These are phyloP conservation scores for Chalciporus chontae DNA, from an alignment of 768 basidiomycete genomes.

Conservation along the genomic window DNA sequence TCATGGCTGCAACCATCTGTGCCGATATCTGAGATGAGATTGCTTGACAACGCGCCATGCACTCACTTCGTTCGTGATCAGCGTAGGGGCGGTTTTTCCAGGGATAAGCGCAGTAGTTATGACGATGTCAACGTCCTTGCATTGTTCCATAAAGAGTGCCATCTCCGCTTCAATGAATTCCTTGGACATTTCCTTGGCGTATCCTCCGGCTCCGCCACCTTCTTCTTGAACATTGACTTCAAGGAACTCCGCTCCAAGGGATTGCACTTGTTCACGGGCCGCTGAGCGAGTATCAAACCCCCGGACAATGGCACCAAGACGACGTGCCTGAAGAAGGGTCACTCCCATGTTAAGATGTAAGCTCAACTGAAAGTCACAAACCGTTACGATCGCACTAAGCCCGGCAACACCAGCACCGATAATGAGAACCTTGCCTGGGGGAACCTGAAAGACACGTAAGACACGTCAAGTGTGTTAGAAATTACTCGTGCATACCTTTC, in stretches of 20 bases:
- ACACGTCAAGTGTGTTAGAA: slow-evolving; percentile 2
- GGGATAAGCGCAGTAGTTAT: slow-evolving; percentile 87
- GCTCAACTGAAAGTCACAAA: slow-evolving; percentile 27
- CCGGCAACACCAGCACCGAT: slow-evolving; percentile 91
- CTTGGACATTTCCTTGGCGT: slow-evolving; percentile 89
- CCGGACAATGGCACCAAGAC: slow-evolving; percentile 84
- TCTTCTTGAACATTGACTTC: slow-evolving; percentile 79
- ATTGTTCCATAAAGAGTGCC: slow-evolving; percentile 84
- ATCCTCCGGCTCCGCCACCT: slow-evolving; percentile 78
- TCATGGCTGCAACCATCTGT: slow-evolving; percentile 85
- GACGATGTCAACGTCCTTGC: slow-evolving; percentile 86
- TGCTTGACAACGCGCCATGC: not conserved
- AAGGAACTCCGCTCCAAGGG: slow-evolving; percentile 87
- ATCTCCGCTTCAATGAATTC: slow-evolving; percentile 87
- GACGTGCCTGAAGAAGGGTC: slow-evolving; percentile 52
- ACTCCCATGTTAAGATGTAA: not conserved
- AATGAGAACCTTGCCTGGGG: slow-evolving; percentile 81
- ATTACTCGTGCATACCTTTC: slow-evolving; percentile 36
- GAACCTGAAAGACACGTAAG: slow-evolving; percentile 50
- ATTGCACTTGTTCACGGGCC: slow-evolving; percentile 86
- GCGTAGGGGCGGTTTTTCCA: slow-evolving; percentile 80
- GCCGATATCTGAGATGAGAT: slow-evolving; percentile 8
- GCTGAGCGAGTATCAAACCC: slow-evolving; percentile 86
- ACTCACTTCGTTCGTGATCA: slow-evolving; percentile 67
- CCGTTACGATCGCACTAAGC: slow-evolving; percentile 83